Conservation (phyloP, 441 rosid species). For the Erodium moschatum region DNA sequence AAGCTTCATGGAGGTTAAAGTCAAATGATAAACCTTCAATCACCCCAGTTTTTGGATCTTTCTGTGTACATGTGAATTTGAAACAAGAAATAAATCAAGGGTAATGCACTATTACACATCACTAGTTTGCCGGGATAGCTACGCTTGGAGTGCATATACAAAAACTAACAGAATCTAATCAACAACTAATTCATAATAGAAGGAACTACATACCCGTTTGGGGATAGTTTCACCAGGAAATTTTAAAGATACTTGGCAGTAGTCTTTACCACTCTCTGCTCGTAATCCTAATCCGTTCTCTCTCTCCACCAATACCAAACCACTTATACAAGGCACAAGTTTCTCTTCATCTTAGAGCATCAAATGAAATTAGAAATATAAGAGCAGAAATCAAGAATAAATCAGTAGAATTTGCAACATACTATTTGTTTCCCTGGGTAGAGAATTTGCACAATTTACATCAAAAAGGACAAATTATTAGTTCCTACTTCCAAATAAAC, state of each 20-base stretch:
- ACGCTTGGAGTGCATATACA: background rate
- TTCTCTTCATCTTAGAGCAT: background rate
- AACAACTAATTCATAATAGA: background rate
- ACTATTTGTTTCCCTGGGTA: background rate
- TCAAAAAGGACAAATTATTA: background rate
- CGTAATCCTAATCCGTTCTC: constrained; percentile 84
- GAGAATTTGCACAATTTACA: background rate
- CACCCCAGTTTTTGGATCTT: constrained; percentile 78
- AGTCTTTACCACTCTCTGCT: constrained; percentile 52
- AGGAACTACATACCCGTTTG: constrained; percentile 57
- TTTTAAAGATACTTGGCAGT: constrained; percentile 52
- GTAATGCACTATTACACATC: too few relatives aligned
- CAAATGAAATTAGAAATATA: background rate
- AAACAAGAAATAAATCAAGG: background rate
- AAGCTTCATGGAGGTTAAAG: constrained; percentile 80
- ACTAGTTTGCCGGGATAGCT: background rate
- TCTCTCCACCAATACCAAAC: constrained; percentile 38
- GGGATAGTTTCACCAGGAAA: constrained; percentile 71
- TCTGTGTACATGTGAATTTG: constrained; percentile 31
- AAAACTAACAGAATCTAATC: background rate
- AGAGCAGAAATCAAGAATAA: background rate
- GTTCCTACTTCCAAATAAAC: background rate
- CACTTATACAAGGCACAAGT: constrained; percentile 2
- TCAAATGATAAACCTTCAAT: constrained; percentile 68
- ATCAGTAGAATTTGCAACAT: background rate